A percentile compares a stretch with the other conserved stretches of the same genome.
Conservation (phyloP, 257 asterid species). For the Solanum ahanhuiri region DNA sequence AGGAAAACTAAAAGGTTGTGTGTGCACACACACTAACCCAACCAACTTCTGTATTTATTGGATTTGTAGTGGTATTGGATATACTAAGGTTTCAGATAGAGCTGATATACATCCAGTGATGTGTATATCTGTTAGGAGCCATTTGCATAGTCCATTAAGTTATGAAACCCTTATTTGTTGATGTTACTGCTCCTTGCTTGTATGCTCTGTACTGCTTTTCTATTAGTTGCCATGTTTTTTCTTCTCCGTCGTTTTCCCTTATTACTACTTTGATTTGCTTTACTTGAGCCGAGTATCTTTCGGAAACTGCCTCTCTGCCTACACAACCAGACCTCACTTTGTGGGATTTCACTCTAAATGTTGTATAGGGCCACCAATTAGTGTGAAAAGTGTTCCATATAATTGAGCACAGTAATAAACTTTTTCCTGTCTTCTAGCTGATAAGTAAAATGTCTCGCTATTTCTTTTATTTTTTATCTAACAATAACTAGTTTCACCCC, state of each 20-base stretch:
- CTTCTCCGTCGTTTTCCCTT: background rate
- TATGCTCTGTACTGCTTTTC: background rate
- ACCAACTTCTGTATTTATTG: background rate
- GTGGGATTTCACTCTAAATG: background rate
- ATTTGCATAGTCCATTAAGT: background rate
- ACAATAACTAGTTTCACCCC: background rate
- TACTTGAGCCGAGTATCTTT: background rate
- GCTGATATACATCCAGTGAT: background rate
- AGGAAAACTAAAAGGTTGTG: background rate
- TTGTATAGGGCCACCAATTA: background rate
- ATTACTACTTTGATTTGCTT: background rate
- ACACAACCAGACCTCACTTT: background rate
- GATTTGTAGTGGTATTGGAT: background rate
- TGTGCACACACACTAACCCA: background rate
- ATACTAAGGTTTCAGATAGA: background rate
- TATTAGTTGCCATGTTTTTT: background rate
- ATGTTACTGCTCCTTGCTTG: background rate
- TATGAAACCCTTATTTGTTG: background rate
- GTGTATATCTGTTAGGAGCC: background rate
- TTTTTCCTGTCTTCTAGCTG: background rate
- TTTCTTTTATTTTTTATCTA: background rate
- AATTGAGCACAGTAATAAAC: background rate
- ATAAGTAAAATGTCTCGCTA: background rate
- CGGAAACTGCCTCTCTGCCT: background rate
- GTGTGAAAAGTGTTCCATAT: background rate